A percentile compares a stretch with the other conserved stretches of the same genome.
These are phyloP conservation scores for Pseudocercospora musae DNA, from an alignment of 2,329 filamentous ascomycete genomes.

Conservation along the genomic window DNA sequence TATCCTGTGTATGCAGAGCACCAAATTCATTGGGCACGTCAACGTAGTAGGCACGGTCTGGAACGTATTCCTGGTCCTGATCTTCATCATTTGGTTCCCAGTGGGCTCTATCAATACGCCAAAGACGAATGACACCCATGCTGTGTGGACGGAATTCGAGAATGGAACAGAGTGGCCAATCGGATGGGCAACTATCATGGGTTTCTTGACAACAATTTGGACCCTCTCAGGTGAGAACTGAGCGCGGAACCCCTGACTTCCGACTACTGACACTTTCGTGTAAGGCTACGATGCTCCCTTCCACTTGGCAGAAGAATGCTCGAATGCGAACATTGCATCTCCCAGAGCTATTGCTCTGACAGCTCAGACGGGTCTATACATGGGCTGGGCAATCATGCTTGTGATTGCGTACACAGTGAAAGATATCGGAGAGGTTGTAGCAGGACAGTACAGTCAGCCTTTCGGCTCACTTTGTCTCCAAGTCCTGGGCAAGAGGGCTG, in stretches of 20 bases:
- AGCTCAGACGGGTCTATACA: slow-evolving; percentile 28
- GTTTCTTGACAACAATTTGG: slow-evolving; percentile 43
- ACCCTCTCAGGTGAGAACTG: slow-evolving; percentile 40
- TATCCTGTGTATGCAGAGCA: slow-evolving; percentile 36
- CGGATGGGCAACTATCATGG: slow-evolving; percentile 35
- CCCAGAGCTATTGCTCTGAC: slow-evolving; percentile 36
- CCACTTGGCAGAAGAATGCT: slow-evolving; percentile 36
- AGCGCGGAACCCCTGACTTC: background rate
- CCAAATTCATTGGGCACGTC: slow-evolving; percentile 32
- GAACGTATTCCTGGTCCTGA: slow-evolving; percentile 34
- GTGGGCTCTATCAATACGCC: slow-evolving; percentile 33
- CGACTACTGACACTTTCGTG: background rate
- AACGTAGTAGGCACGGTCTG: slow-evolving; percentile 33
- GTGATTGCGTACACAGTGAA: slow-evolving; percentile 35
- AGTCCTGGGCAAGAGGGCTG: slow-evolving; percentile 30
- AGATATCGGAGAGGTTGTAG: slow-evolving; percentile 32
- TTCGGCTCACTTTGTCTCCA: slow-evolving; percentile 34
- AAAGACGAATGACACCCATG: slow-evolving; percentile 25
- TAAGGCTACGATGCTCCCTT: slow-evolving; percentile 34
- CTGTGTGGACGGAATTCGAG: slow-evolving; percentile 20
- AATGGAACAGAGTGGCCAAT: slow-evolving; percentile 35
- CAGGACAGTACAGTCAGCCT: slow-evolving; percentile 33
- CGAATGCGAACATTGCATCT: slow-evolving; percentile 34
- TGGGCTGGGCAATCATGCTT: slow-evolving; percentile 31
- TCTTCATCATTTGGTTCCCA: slow-evolving; percentile 39